Evolutionary conservation across 331 rosid species (phyloP), one percentile per base, ranked within the genome.

Genomic region (Malus hybrid): DNA sequence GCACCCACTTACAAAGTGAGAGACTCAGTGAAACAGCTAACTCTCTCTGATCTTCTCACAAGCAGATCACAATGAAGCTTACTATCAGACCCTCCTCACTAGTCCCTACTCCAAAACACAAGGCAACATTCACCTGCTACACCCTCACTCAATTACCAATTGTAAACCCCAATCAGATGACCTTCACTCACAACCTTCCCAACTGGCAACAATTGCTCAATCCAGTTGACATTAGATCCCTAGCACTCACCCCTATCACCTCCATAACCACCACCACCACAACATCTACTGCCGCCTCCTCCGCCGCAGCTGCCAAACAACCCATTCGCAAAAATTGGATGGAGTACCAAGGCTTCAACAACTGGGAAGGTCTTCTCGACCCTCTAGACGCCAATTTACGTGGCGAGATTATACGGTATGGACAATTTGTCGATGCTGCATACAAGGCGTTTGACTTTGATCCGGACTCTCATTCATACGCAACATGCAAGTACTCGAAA

Each of bases 321-420:
- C n/a, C 83, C 5, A 46, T 86, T 4, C 75, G 88, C 6, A 81
- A 64, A 32, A 82, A 52, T 15, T 87, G 90, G 90, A 77, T 61
- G 81, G 90, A 84, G 61, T 84, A 84, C 69, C 88, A 82, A 59
- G 90, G 90, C 1, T 19, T 75, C 39, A 54, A 60, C 8, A 82
- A 87, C 71, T 84, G 90, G 90, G 86, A 81, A 6, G 90, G 90
- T 19, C 33, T 87, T 11, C 86, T 87, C 0, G 90, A 87, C 74
- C 90, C 90, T 0, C 85, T 87, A 0, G 88, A 87, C 36, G 79
- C 76, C 15, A 74, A 71, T 33, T 71, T 87, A 5, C 88, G 90
- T 18, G 39, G 65, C 15, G 90, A 87, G n/a, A 87, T 87, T 11
- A 83, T 87, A 42, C 82, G 90, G 9, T 87, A 87, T 73, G 90